A percentile compares a stretch with the other conserved stretches of the same genome.
phyloP scores from a whole-genome alignment of 768 basidiomycete species.

The Cubamyces lactineus region DNA sequence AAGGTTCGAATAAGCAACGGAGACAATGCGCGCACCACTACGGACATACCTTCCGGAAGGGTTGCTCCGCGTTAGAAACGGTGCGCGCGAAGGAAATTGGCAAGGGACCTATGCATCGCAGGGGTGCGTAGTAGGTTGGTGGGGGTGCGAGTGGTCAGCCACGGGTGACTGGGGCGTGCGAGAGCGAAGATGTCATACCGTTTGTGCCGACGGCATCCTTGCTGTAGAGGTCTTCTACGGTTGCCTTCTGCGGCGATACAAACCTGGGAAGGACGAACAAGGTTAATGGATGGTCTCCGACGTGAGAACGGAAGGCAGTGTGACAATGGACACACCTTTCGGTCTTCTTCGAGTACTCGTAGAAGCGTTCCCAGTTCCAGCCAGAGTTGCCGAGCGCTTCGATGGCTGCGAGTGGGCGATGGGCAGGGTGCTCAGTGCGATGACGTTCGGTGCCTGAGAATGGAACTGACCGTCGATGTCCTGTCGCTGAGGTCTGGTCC shows the following conservation, averaged over 20 bases:
- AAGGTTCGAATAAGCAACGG: neutral
- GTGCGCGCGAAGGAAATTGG: constrained; percentile 18
- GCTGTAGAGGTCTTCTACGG: constrained; percentile 5
- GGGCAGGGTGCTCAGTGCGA: no score
- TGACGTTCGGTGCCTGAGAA: neutral
- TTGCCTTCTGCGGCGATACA: neutral
- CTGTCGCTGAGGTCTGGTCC: constrained; percentile 33
- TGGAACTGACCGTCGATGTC: constrained; percentile 36
- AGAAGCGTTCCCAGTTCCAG: constrained; percentile 50
- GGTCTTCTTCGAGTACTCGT: constrained; percentile 41
- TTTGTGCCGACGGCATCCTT: constrained; percentile 12
- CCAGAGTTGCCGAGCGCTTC: constrained; percentile 58
- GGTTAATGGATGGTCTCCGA: neutral
- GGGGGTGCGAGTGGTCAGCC: no score
- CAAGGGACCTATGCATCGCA: constrained; percentile 15
- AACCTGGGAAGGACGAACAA: neutral
- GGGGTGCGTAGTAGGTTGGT: no score
- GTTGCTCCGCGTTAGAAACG: constrained; percentile 9
- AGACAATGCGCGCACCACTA: no score
- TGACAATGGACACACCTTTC: constrained; percentile 13
- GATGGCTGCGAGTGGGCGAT: constrained; percentile 24
- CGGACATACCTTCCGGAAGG: constrained; percentile 23
- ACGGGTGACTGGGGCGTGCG: no score
- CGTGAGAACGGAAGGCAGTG: no score
- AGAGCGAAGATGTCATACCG: constrained; percentile 2